Evolutionary conservation across 306 rosid species (phyloP), one percentile per base, ranked within the genome.

Genomic region (Vicia sativa): DNA sequence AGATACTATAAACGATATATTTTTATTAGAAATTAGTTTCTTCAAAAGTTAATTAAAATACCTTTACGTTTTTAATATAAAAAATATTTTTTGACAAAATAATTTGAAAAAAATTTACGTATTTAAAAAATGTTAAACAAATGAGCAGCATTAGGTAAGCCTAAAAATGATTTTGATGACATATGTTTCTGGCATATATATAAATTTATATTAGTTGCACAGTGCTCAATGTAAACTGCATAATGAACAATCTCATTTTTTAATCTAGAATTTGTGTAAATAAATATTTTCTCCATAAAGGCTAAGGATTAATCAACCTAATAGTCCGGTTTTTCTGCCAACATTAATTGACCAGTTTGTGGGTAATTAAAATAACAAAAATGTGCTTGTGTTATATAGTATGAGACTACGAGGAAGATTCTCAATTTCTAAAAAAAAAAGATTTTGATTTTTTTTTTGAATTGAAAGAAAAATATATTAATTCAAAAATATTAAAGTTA

Each of bases 161-260:
- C 58, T 61, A 52, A 12, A 67, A 38, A 46, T 52, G 46, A 65
- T 72, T 7, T 57, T 57, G 39, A 19, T 71, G 13, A 26, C 53
- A 77, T 16, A 54, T 44, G 48, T 50, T 23, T 14, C 42, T 68
- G 25, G 49, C 49, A 38, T 16, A 68, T 68, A 31, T 29, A 49
- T 70, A 21, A 44, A 66, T 37, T 71, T 46, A 37, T 67, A 59
- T 35, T 37, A 16, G 48, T 26, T 25, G 75, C 78, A 35, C 86
- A 61, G 2, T 67, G 78, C 82, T 81, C 83, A 44, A 81, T 65
- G 74, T 62, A 21, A 11, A 59, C 34, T 55, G 49, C 65, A 44
- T 19, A 72, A 55, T 34, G 72, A 78, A 72, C 60, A 72, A 72
- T 14, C 44, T 25, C 34, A 52, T 28, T 25, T 44, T 54, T 54